Evolutionary conservation across 352 stramenopile species (phyloP).

Genomic region (Saprolegnia diclina): DNA sequence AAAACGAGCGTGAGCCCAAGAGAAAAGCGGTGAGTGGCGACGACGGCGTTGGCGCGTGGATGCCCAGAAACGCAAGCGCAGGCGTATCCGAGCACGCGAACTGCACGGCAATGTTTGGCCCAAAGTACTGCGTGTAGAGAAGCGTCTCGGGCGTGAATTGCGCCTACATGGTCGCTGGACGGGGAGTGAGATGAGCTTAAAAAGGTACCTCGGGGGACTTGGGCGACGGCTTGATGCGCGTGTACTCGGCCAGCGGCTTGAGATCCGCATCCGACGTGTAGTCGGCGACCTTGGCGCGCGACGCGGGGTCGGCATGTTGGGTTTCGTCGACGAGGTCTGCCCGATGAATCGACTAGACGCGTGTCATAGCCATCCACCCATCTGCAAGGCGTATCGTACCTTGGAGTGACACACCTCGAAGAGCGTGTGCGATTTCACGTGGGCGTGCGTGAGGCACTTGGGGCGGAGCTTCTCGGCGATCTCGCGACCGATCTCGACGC

Average conservation of each 20-base stretch:
- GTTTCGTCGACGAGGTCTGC: conserved; percentile 16
- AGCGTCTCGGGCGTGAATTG: conserved; percentile 40
- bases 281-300: conserved; percentile 24
- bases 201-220: conserved; percentile 11
- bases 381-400: background rate
- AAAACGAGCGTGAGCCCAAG: conserved; percentile 61
- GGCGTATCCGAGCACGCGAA: conserved; percentile 54
- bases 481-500: conserved; percentile 45
- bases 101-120: conserved; percentile 44
- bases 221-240: conserved; percentile 44
- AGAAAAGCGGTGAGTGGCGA: conserved; percentile 43
- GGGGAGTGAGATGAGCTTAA: background rate
- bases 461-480: conserved; percentile 51
- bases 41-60: conserved; percentile 35
- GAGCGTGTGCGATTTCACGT: conserved; percentile 43
- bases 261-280: conserved; percentile 33
- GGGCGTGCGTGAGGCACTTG: conserved; percentile 58
- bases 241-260: conserved; percentile 33
- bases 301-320: conserved; percentile 38
- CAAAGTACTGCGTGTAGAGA: conserved; percentile 64
- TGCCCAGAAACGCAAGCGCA: conserved; percentile 44
- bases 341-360: background rate
- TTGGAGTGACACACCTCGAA: conserved; percentile 54
- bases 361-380: background rate
- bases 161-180: conserved; percentile 28